Evolutionary conservation across 1,284 basidiomycete genomes (phyloP).

Genomic region (Ganoderma boninense): DNA sequence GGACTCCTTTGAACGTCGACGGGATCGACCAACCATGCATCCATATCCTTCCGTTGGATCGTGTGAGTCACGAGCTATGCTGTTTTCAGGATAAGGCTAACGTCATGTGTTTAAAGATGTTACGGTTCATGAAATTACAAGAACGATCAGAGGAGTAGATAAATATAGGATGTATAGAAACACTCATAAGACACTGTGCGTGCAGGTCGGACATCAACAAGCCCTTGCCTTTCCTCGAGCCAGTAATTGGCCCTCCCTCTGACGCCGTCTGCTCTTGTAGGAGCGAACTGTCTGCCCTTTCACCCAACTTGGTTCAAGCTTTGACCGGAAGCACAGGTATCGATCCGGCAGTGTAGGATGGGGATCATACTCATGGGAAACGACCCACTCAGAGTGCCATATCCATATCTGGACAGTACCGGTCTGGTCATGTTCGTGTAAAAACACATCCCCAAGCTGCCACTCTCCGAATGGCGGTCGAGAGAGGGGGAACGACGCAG

Average conservation of each 20-base stretch:
- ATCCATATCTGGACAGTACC: neutral
- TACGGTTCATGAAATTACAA: too few species aligned
- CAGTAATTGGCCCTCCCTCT: neutral
- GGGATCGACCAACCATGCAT: neutral
- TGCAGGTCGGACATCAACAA: too few species aligned
- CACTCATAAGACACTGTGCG: too few species aligned
- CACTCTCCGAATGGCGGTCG: neutral
- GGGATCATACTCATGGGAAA: neutral
- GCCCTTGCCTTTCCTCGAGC: too few species aligned
- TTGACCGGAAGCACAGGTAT: neutral
- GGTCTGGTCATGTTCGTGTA: neutral
- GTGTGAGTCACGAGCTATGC: neutral
- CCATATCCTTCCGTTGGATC: neutral
- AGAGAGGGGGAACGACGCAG: neutral
- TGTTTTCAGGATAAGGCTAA: too few species aligned
- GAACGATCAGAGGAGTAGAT: too few species aligned
- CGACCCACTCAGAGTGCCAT: neutral
- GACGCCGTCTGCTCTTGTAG: neutral
- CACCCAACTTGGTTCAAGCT: neutral
- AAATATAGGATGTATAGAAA: too few species aligned
- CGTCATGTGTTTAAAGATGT: too few species aligned
- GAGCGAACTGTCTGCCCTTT: neutral
- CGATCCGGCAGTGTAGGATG: neutral
- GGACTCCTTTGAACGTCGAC: neutral
- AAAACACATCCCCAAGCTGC: neutral